Base-by-base conservation (phyloP, 345 rosid genomes). In the Eucalyptus curtisii region DNA sequence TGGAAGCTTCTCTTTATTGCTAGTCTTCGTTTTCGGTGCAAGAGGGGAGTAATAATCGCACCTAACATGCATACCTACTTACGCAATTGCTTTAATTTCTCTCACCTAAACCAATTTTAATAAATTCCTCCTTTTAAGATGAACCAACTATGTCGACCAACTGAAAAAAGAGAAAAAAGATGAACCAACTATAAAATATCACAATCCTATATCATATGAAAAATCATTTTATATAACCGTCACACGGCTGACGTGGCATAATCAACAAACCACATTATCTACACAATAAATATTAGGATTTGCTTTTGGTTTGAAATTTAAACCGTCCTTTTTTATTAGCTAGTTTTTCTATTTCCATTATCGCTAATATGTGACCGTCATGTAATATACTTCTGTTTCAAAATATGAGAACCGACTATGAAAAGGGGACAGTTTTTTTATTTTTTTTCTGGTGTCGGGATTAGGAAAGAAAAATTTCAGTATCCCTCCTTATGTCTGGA, bases 401-500 rank as follows among this genome's bases (percentile, higher is more conserved):
- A 64, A 64, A n/a, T n/a, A 64, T 64, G 71, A 64, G 71, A 64
- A 64, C 14, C 16, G 3, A n/a, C 19, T 64, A 64, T 8, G 14
- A 16, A n/a, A 15, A 64, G 37, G 19, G 76, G 37, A 13, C 5
- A 16, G 2, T 30, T 64, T 30, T 61, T 61, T 57, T 10, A 1
- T 22, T 24, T 57, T 2, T 27, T 27, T 59, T 59, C 8, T 2
- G 31, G 2, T 59, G n/a, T 27, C 0, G 3, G 71, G 20, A 8
- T 64, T n/a, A n/a, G 76, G 5, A 64, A 64, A 7, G 33, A 64
- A n/a, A 64, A n/a, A 0, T 27, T 59, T 4, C 37, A n/a, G 76
- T n/a, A 64, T 64, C 11, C 40, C 20, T 13, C 76, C 40, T 64
- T 64, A 14, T n/a, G 37, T 64, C 15, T 64, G 37, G 37, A 64